Conservation (phyloP, 2,329 filamentous ascomycete genomes). For the Phyllosticta citrichinensis region DNA sequence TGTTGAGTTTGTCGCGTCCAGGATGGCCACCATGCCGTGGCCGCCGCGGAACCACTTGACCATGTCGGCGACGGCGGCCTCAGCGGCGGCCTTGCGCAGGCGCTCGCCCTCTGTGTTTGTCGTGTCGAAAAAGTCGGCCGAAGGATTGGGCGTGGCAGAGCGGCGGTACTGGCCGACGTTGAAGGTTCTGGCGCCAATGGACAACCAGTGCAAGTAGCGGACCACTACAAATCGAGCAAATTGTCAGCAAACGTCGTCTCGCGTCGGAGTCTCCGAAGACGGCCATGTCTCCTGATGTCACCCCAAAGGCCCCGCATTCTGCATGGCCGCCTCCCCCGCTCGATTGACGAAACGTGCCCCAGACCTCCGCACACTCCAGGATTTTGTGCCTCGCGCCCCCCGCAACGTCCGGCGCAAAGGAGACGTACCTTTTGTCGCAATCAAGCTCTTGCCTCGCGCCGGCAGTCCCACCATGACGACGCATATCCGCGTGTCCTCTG, state of each 20-base stretch:
- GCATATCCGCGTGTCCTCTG: slow-evolving; percentile 92
- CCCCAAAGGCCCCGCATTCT: slow-evolving; percentile 6
- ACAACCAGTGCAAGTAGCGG: slow-evolving; percentile 93
- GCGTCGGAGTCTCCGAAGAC: not conserved
- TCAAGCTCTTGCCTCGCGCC: slow-evolving; percentile 91
- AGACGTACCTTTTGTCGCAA: slow-evolving; percentile 84
- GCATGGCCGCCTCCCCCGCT: slow-evolving; percentile 8
- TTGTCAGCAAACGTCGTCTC: not conserved
- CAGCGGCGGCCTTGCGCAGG: slow-evolving; percentile 75
- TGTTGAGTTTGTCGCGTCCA: slow-evolving; percentile 95
- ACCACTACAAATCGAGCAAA: slow-evolving; percentile 22
- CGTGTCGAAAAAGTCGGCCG: slow-evolving; percentile 90
- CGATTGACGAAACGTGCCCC: slow-evolving; percentile 4
- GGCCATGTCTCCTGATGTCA: not conserved
- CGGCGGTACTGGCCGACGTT: slow-evolving; percentile 96
- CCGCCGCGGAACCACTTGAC: slow-evolving; percentile 74
- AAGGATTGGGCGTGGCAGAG: slow-evolving; percentile 77
- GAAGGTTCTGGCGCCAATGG: slow-evolving; percentile 87
- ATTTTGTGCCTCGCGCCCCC: not conserved
- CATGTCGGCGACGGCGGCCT: slow-evolving; percentile 91
- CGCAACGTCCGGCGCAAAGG: not conserved
- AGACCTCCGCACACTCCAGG: slow-evolving; percentile 5
- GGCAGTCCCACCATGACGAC: slow-evolving; percentile 98
- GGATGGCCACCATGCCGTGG: slow-evolving; percentile 77
- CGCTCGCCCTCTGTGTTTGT: slow-evolving; percentile 84